Evolutionary conservation across 73 alveolate genomes (phyloP).

Genomic region (Uronychia binucleata): DNA sequence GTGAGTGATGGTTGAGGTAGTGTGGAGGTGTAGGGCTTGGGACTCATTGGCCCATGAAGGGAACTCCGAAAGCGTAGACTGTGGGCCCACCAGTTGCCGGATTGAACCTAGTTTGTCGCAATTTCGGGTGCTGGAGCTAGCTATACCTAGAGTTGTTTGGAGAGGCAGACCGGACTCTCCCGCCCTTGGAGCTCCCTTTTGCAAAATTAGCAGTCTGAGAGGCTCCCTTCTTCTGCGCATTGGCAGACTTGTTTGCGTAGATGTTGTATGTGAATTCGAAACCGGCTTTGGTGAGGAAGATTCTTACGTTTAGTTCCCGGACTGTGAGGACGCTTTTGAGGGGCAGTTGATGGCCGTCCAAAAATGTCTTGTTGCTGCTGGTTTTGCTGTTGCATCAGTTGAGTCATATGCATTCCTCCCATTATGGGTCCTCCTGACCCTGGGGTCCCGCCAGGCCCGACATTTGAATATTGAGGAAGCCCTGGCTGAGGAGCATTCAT

Average conservation of each 20-base stretch:
- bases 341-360: slow-evolving; percentile 22
- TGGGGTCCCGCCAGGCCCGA: neutral
- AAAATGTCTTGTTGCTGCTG: neutral
- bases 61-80: neutral
- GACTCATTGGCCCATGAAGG: neutral
- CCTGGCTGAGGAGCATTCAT: neutral
- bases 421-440: neutral
- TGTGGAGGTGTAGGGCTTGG: too few species aligned
- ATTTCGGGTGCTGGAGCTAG: neutral
- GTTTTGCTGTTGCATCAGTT: neutral
- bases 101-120: neutral
- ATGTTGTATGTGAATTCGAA: slow-evolving; percentile 12
- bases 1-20: too few species aligned
- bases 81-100: neutral
- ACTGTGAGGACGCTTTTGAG: slow-evolving; percentile 2
- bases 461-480: neutral
- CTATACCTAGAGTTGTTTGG: neutral
- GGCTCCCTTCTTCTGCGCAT: neutral
- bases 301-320: slow-evolving; percentile 19
- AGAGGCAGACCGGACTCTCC: neutral
- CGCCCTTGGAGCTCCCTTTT: too few species aligned
- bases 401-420: neutral
- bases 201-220: neutral
- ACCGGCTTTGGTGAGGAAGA: neutral
- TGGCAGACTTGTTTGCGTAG: neutral